Evolutionary conservation across 306 rosid species (phyloP).

Genomic region (Sesbania bispinosa): DNA sequence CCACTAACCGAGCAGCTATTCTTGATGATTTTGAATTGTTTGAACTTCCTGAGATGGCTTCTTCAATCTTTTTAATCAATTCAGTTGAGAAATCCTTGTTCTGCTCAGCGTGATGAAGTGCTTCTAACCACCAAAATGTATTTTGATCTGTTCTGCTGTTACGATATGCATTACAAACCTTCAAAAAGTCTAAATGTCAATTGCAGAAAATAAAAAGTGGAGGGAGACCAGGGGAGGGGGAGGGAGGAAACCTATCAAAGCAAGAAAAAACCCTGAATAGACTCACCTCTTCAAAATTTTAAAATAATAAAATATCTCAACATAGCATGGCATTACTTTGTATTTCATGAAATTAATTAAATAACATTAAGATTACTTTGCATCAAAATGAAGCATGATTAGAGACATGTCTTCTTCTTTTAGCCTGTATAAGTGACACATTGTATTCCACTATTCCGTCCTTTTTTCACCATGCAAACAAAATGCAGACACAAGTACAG

Average conservation of each 20-base stretch:
- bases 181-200: conserved; percentile 26
- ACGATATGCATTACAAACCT: conserved; percentile 57
- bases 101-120: conserved; percentile 76
- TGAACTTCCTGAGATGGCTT: conserved; percentile 64
- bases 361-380: neutral
- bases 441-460: conserved; percentile 4
- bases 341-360: neutral
- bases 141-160: conserved; percentile 40
- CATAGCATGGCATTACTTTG: neutral
- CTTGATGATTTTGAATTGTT: conserved; percentile 59
- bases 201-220: neutral
- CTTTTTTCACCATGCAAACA: neutral
- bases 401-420: neutral
- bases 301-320: conserved; percentile 11
- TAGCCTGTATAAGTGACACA: neutral
- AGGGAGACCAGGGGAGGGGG: neutral
- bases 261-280: neutral
- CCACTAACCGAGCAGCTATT: conserved; percentile 64
- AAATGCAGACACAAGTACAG: neutral
- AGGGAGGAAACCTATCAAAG: conserved; percentile 5
- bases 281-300: neutral
- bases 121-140: conserved; percentile 86
- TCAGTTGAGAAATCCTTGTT: conserved; percentile 61
- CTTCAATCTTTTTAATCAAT: conserved; percentile 84
- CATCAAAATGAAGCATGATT: conserved; percentile 12